A percentile compares a stretch with the other conserved stretches of the same genome.
Conservation (phyloP, 768 basidiomycete species). For the Kwoniella dejecticola region DNA sequence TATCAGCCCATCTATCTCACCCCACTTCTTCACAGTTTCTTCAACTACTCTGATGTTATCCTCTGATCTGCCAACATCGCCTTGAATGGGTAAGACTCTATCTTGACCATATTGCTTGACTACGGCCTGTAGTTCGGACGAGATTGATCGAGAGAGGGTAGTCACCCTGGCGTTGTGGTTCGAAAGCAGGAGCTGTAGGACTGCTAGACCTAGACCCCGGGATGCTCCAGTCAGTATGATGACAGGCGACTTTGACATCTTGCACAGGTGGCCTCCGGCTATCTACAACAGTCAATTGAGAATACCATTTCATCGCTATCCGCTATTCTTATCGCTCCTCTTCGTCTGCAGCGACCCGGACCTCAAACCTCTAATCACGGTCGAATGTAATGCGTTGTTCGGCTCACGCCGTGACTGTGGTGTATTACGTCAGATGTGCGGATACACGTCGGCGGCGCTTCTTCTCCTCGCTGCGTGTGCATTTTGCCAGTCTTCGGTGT, state of each 20-base stretch:
- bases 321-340: too few relatives aligned
- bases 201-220: constrained; percentile 76
- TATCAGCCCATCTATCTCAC: constrained; percentile 72
- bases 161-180: constrained; percentile 70
- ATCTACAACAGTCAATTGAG: too few relatives aligned
- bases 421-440: background rate
- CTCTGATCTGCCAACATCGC: constrained; percentile 64
- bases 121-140: constrained; percentile 64
- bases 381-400: background rate
- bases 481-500: too few relatives aligned
- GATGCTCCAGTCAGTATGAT: constrained; percentile 82
- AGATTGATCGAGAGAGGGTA: constrained; percentile 70
- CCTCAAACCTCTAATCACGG: background rate
- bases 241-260: constrained; percentile 58
- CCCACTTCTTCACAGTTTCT: constrained; percentile 62
- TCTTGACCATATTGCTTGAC: constrained; percentile 28
- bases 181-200: constrained; percentile 67
- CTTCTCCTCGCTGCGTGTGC: too few relatives aligned
- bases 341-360: background rate
- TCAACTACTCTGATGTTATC: constrained; percentile 60
- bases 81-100: constrained; percentile 31
- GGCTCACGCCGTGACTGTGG: constrained; percentile 6
- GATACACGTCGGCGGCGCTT: background rate
- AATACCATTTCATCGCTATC: too few relatives aligned
- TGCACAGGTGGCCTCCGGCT: background rate